Evolutionary conservation across 1,284 basidiomycete species (phyloP).

Genomic region (Sparassis latifolia): DNA sequence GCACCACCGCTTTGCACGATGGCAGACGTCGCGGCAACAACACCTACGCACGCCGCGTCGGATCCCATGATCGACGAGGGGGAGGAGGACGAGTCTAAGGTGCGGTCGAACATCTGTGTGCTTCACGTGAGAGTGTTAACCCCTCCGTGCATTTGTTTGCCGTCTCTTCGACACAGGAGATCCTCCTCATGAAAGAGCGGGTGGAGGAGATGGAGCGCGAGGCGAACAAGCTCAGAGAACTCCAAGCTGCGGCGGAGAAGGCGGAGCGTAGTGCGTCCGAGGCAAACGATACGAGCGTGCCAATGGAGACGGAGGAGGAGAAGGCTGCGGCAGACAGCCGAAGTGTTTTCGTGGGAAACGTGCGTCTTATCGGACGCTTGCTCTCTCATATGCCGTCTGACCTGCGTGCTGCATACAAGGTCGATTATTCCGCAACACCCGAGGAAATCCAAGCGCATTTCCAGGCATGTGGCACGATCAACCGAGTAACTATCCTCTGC

Average conservation of each 20-base stretch:
- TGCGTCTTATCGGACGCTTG: slow-evolving; percentile 24
- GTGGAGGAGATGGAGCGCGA: slow-evolving; percentile 92
- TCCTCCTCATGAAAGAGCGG: slow-evolving; percentile 85
- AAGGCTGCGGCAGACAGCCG: slow-evolving; percentile 76
- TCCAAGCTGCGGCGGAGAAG: slow-evolving; percentile 84
- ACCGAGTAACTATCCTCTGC: slow-evolving; percentile 97
- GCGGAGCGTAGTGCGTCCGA: slow-evolving; percentile 34
- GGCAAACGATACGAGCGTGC: slow-evolving; percentile 33
- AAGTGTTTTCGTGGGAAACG: slow-evolving; percentile 96
- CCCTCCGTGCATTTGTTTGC: not conserved
- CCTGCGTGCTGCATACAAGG: slow-evolving; percentile 41
- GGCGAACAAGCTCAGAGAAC: slow-evolving; percentile 82
- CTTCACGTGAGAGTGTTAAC: not conserved
- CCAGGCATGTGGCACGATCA: slow-evolving; percentile 96
- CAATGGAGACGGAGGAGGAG: slow-evolving; percentile 74
- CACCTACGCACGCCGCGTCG: slow-evolving; percentile 19
- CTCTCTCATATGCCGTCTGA: not conserved
- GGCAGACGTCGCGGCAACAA: slow-evolving; percentile 26
- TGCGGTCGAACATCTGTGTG: slow-evolving; percentile 13
- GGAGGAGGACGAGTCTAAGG: slow-evolving; percentile 34
- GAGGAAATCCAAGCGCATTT: slow-evolving; percentile 99
- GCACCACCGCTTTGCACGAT: slow-evolving; percentile 27
- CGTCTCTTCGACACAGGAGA: slow-evolving; percentile 43
- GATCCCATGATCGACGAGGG: slow-evolving; percentile 27
- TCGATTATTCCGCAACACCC: slow-evolving; percentile 96